phyloP scores from a whole-genome alignment of 768 basidiomycete species.

The Galerina marginata region DNA sequence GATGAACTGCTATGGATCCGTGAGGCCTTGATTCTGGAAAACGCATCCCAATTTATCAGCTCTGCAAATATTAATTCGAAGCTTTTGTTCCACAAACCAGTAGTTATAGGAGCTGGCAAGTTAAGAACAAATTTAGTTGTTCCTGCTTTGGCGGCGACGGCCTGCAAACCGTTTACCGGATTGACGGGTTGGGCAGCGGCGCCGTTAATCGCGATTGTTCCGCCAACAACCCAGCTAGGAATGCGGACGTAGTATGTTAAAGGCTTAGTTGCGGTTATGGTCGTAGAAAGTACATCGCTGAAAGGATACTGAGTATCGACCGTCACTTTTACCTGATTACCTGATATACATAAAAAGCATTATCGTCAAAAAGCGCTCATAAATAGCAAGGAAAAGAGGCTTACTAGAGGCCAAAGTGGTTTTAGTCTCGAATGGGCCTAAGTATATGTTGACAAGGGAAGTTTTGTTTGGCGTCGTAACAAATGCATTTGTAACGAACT shows the following conservation, averaged over 20 bases:
- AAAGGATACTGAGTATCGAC: slow-evolving; percentile 59
- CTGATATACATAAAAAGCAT: slow-evolving; percentile 24
- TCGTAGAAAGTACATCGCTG: slow-evolving; percentile 52
- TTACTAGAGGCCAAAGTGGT: slow-evolving; percentile 46
- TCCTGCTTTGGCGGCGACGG: slow-evolving; percentile 44
- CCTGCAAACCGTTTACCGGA: slow-evolving; percentile 50
- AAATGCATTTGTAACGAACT: slow-evolving; percentile 58
- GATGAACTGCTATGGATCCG: slow-evolving; percentile 57
- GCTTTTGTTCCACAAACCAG: slow-evolving; percentile 34
- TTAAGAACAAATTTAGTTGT: slow-evolving; percentile 50
- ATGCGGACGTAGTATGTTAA: slow-evolving; percentile 57
- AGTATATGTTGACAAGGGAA: slow-evolving; percentile 53
- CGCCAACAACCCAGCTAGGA: slow-evolving; percentile 53
- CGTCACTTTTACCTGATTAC: slow-evolving; percentile 46
- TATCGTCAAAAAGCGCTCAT: slow-evolving; percentile 11
- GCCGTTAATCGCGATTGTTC: slow-evolving; percentile 51
- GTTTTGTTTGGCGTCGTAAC: slow-evolving; percentile 48
- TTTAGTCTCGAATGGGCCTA: slow-evolving; percentile 51
- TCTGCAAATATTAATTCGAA: background rate
- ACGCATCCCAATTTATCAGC: background rate
- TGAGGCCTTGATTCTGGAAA: slow-evolving; percentile 53
- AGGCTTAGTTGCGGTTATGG: slow-evolving; percentile 44
- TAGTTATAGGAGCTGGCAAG: slow-evolving; percentile 51
- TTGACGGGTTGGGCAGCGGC: slow-evolving; percentile 39
- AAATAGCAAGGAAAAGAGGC: slow-evolving; percentile 18